phyloP scores from a whole-genome alignment of 176 grass and related monocot genomes.

The Musa troglodytarum region DNA sequence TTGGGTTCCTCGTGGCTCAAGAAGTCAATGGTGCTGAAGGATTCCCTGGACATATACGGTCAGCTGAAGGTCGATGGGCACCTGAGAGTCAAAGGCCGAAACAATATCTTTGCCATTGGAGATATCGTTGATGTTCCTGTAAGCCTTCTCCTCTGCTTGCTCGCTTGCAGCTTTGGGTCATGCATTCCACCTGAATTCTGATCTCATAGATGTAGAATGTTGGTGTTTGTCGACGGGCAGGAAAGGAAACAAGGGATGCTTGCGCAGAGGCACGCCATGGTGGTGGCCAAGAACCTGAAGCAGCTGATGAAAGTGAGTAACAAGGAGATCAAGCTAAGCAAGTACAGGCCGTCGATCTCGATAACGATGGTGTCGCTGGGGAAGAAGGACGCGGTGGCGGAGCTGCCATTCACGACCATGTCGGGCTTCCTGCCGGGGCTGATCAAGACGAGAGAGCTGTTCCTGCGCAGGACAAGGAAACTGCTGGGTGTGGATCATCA shows the following conservation, averaged over 20 bases:
- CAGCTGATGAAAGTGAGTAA: conserved; percentile 33
- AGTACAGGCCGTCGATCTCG: conserved; percentile 40
- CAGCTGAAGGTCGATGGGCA: conserved; percentile 39
- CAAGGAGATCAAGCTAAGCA: conserved; percentile 38
- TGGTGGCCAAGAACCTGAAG: conserved; percentile 54
- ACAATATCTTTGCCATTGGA: conserved; percentile 61
- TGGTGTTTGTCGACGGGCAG: not conserved
- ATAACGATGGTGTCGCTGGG: conserved; percentile 39
- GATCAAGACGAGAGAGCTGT: conserved; percentile 43
- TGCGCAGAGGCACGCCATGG: conserved; percentile 49
- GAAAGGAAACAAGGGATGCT: conserved; percentile 56
- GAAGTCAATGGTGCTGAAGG: conserved; percentile 22
- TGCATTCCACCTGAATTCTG: too few species aligned
- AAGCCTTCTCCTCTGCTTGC: not conserved
- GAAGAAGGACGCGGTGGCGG: conserved; percentile 40
- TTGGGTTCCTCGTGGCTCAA: conserved; percentile 43
- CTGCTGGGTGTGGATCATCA: conserved; percentile 34
- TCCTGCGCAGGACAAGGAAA: conserved; percentile 42
- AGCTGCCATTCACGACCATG: conserved; percentile 63
- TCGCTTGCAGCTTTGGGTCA: too few species aligned
- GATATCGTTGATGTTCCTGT: conserved; percentile 43
- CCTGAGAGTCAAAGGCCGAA: conserved; percentile 26
- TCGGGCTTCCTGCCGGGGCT: conserved; percentile 38
- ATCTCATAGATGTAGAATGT: too few species aligned
- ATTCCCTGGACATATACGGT: conserved; percentile 14